phyloP scores from a whole-genome alignment of 2,329 filamentous ascomycete genomes.

The Tolypocladium pustulatum region DNA sequence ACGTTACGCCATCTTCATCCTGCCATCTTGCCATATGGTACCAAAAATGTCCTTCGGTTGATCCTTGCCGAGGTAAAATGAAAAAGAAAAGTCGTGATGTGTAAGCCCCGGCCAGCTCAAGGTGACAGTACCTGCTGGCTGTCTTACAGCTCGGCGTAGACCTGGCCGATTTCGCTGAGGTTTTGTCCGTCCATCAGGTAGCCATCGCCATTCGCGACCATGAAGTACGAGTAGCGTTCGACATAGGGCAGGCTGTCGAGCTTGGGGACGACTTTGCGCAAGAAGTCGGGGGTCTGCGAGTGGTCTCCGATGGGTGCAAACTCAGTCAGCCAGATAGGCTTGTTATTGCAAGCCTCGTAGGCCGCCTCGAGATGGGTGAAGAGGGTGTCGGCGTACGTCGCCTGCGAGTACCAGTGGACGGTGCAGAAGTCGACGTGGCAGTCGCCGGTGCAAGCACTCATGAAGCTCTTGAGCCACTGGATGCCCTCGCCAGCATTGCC shows the following conservation, averaged over 20 bases:
- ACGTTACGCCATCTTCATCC: background rate
- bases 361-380: constrained; percentile 41
- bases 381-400: constrained; percentile 37
- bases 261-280: constrained; percentile 34
- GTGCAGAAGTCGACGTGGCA: constrained; percentile 51
- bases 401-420: constrained; percentile 53
- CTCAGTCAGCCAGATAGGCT: constrained; percentile 54
- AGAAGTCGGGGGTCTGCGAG: constrained; percentile 34
- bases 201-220: constrained; percentile 20
- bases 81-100: background rate
- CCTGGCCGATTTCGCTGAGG: constrained; percentile 36
- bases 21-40: background rate
- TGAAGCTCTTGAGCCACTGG: constrained; percentile 43
- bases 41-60: background rate
- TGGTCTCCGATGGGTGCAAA: constrained; percentile 42
- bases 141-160: constrained; percentile 32
- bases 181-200: constrained; percentile 16
- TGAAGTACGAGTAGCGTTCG: constrained; percentile 48
- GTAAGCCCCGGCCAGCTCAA: constrained; percentile 26
- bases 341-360: constrained; percentile 31
- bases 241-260: constrained; percentile 41
- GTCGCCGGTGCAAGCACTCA: constrained; percentile 34
- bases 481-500: constrained; percentile 37
- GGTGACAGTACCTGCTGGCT: background rate
- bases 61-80: background rate